Percentiles rank a stretch among this genome's conserved stretches.
phyloP scores from a whole-genome alignment of 2,329 filamentous ascomycete species.

The Aspergillus chevalieri region DNA sequence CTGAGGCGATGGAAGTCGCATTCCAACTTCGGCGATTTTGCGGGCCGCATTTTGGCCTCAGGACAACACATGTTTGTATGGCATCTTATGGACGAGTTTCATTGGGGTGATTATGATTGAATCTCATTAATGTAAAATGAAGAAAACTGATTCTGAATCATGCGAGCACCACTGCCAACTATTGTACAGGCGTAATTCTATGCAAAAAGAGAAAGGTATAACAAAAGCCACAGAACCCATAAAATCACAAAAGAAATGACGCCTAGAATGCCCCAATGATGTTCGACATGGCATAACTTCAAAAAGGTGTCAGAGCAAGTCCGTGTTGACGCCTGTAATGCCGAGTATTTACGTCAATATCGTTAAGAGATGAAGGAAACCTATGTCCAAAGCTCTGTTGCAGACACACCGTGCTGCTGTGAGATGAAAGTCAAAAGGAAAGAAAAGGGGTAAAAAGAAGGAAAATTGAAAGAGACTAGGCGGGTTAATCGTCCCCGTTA shows the following conservation, averaged over 20 bases:
- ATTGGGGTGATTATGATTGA: neutral
- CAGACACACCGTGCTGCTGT: neutral
- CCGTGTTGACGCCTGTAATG: conserved; percentile 21
- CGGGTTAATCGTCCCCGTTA: conserved; percentile 22
- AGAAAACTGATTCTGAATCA: neutral
- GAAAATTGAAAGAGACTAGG: neutral
- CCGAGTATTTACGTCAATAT: conserved; percentile 23
- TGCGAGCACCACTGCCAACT: conserved; percentile 5
- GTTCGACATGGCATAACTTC: conserved; percentile 10
- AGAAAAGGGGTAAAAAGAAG: neutral
- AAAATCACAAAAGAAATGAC: conserved; percentile 9
- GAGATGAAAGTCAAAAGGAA: neutral
- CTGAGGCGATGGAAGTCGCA: neutral
- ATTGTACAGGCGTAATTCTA: conserved; percentile 16
- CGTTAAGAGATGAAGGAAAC: conserved; percentile 14
- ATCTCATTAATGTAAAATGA: neutral
- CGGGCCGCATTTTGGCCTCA: conserved; percentile 8
- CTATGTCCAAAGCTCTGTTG: conserved; percentile 12
- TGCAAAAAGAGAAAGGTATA: conserved; percentile 9
- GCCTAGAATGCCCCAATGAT: conserved; percentile 15
- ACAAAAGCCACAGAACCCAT: conserved; percentile 5
- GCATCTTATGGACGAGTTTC: neutral
- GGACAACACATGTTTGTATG: conserved; percentile 15
- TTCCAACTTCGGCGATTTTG: neutral
- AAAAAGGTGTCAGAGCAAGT: conserved; percentile 11